Conservation (phyloP, 192 early-diverging fungal genomes). For the Backusella circina region DNA sequence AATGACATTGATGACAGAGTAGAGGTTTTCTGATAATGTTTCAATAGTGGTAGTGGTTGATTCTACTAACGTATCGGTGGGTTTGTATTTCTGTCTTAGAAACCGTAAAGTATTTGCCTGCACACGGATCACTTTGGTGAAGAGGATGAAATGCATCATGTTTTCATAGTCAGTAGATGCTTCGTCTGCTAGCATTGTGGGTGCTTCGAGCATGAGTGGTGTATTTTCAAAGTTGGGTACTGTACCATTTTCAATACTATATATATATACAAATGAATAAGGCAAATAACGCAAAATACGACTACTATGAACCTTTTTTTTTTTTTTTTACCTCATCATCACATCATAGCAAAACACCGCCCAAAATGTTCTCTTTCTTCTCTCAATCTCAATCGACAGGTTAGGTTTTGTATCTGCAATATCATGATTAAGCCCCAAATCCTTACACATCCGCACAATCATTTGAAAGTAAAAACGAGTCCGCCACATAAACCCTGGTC, state of each 20-base stretch:
- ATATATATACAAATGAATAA: not conserved
- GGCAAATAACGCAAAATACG: too few species aligned
- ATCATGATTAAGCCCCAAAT: not conserved
- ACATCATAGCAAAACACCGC: constrained; percentile 14
- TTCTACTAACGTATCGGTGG: not conserved
- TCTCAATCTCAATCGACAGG: not conserved
- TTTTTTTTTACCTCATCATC: constrained; percentile 12
- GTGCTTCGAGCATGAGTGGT: not conserved
- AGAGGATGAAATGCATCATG: constrained; percentile 5
- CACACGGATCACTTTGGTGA: not conserved
- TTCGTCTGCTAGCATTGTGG: not conserved
- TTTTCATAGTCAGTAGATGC: not conserved
- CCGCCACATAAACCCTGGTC: constrained; percentile 44
- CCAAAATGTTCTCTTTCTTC: constrained; percentile 18
- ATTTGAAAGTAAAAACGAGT: constrained; percentile 42
- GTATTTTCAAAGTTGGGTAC: not conserved
- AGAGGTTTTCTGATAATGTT: not conserved
- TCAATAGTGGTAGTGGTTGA: not conserved
- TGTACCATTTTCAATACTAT: constrained; percentile 9
- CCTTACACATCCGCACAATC: constrained; percentile 9
- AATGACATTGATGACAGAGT: not conserved
- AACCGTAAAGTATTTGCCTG: not conserved
- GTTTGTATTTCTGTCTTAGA: not conserved
- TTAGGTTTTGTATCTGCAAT: not conserved
- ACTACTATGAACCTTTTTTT: too few species aligned